Evolutionary conservation across 2,329 filamentous ascomycete species (phyloP), one percentile per base, ranked within the genome.

Genomic region (Colletotrichum sp.): DNA sequence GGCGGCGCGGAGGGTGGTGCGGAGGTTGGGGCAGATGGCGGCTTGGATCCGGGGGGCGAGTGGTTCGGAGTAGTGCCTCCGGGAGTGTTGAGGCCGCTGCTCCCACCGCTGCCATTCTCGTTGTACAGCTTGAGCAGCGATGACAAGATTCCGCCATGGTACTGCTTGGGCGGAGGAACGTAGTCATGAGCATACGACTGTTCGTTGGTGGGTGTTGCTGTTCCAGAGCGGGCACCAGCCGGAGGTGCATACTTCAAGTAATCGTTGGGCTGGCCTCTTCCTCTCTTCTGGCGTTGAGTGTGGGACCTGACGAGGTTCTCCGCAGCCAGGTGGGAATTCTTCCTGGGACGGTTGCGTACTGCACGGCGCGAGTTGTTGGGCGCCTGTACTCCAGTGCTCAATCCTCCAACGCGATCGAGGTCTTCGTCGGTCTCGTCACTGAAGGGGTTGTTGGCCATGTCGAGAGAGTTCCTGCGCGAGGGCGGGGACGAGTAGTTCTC

Each of bases 101-200:
- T 84, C 16, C 81, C 84, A 48, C 79, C 79, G 78, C 78, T 84
- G 72, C 78, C 81, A 75, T 78, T 79, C 76, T 91, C 86, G 74
- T 91, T 89, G 80, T 95, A 93, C 12, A 96, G 87, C 82, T 93
- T 94, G 66, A 97, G 86, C 0, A 98, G 86, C 0, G 92, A 93
- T 4, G 93, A 92, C 2, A 98, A 86, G 63, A 96, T 91, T 34
- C 95, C 94, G 34, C 93, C 93, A 66, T 93, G 91, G 82, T 95
- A 96, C 77, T 93, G 90, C 27, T 88, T 85, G 6, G 94, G 94
- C 57, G 89, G 88, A 60, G 93, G 91, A 22, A 94, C 90, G 80
- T 94, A 95, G 71, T 87, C 85, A 61, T 86, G 82, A 16, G 80
- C 81, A 72, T 91, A 89, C 59, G 91, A 89, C 27, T 90, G 87